Percentiles rank a stretch among this genome's conserved stretches.
Evolutionary conservation across 2,329 filamentous ascomycete genomes (phyloP).

Genomic region (Aspergillus thermomutatus): DNA sequence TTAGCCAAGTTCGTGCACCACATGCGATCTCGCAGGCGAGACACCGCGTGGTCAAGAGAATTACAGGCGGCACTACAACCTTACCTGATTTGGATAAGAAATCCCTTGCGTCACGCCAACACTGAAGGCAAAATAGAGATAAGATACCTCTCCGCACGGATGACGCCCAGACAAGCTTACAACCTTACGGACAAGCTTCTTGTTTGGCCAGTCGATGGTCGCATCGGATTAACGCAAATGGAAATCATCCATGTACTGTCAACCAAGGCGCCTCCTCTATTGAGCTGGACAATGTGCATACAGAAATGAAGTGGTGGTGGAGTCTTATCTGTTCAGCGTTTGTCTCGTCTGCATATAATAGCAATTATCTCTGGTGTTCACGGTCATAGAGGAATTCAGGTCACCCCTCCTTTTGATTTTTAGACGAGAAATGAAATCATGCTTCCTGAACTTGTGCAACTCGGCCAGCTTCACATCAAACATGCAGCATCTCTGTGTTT

Average conservation of each 20-base stretch:
- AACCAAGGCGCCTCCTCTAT: background rate
- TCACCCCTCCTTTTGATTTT: background rate
- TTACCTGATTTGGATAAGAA: constrained; percentile 37
- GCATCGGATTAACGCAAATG: constrained; percentile 29
- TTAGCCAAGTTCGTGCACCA: constrained; percentile 12
- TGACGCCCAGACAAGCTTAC: background rate
- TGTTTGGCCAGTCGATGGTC: constrained; percentile 5
- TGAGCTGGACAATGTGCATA: background rate
- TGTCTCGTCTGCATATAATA: background rate
- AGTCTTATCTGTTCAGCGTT: background rate
- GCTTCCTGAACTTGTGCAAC: background rate
- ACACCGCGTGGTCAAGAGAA: background rate
- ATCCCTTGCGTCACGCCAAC: constrained; percentile 21
- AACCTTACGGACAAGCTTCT: background rate
- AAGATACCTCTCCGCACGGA: constrained; percentile 4
- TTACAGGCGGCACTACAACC: constrained; percentile 10
- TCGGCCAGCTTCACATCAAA: constrained; percentile 12
- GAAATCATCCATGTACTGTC: constrained; percentile 9
- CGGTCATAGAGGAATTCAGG: background rate
- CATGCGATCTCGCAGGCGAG: constrained; percentile 10
- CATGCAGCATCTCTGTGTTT: constrained; percentile 30
- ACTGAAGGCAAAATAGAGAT: background rate
- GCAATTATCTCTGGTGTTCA: background rate
- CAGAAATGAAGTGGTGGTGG: background rate
- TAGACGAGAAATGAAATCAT: background rate